phyloP scores from a whole-genome alignment of 805 yeast genomes.

The Clavispora phyllophila region DNA sequence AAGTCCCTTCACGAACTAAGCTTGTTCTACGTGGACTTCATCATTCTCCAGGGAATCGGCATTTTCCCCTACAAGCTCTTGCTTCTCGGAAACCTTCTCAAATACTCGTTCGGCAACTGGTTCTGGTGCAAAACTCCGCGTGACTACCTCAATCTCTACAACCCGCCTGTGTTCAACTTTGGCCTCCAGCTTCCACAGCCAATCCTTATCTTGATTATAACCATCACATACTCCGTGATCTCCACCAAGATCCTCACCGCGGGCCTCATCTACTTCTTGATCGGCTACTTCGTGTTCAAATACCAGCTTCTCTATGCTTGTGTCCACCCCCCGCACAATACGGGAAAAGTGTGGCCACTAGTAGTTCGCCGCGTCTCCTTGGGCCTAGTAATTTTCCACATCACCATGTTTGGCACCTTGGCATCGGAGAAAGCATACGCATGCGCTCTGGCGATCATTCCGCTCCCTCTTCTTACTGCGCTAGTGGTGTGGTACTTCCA shows the following conservation, averaged over 20 bases:
- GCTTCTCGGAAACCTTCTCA: constrained; percentile 69
- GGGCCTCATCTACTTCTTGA: constrained; percentile 74
- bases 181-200: constrained; percentile 93
- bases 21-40: constrained; percentile 82
- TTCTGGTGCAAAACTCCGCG: constrained; percentile 80
- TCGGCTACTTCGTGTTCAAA: constrained; percentile 87
- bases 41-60: constrained; percentile 78
- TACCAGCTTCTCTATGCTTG: constrained; percentile 86
- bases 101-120: constrained; percentile 51
- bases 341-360: constrained; percentile 94
- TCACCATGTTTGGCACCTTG: constrained; percentile 89
- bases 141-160: constrained; percentile 67
- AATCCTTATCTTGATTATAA: constrained; percentile 74
- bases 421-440: constrained; percentile 76
- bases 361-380: constrained; percentile 76
- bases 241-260: constrained; percentile 82
- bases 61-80: constrained; percentile 86
- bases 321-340: constrained; percentile 94
- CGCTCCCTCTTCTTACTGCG: constrained; percentile 68
- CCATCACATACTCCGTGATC: constrained; percentile 82
- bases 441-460: constrained; percentile 65
- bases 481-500: constrained; percentile 76
- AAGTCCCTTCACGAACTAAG: constrained; percentile 75
- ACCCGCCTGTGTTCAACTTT: constrained; percentile 88
- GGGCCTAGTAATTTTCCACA: constrained; percentile 79